Percentiles rank a stretch among this genome's conserved stretches.
phyloP scores from a whole-genome alignment of 345 rosid species.

The Moricandia arvensis region DNA sequence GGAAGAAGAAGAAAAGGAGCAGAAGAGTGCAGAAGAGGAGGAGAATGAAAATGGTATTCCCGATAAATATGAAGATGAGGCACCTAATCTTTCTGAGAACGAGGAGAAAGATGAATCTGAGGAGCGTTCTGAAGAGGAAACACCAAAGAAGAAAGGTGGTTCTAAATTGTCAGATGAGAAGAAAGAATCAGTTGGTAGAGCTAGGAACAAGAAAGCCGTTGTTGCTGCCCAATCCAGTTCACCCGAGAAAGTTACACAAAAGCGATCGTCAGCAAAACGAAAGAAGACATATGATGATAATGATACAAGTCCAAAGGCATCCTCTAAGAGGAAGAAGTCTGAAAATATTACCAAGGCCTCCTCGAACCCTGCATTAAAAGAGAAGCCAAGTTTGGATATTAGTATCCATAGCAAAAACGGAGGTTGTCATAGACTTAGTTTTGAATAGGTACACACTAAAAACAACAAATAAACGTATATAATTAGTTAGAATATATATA shows the following conservation, averaged over 20 bases:
- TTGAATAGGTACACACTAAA: too few relatives aligned
- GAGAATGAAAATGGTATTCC: slow-evolving; percentile 55
- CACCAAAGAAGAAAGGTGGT: slow-evolving; percentile 50
- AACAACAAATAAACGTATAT: too few relatives aligned
- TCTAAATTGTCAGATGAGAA: slow-evolving; percentile 44
- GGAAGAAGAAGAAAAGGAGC: slow-evolving; percentile 47
- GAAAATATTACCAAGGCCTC: slow-evolving; percentile 44
- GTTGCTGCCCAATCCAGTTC: slow-evolving; percentile 43
- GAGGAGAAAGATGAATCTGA: slow-evolving; percentile 57
- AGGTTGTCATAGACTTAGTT: too few relatives aligned
- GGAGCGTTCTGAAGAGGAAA: slow-evolving; percentile 70
- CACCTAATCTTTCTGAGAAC: slow-evolving; percentile 65
- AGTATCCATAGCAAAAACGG: too few relatives aligned
- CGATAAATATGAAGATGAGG: slow-evolving; percentile 38
- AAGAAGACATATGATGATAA: slow-evolving; percentile 54
- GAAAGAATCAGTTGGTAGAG: slow-evolving; percentile 57
- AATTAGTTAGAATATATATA: too few relatives aligned
- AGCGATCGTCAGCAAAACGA: slow-evolving; percentile 47
- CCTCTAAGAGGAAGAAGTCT: slow-evolving; percentile 58
- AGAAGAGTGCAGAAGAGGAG: slow-evolving; percentile 44
- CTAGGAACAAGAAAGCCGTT: slow-evolving; percentile 49
- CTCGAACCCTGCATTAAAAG: slow-evolving; percentile 54
- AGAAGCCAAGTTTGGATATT: slow-evolving; percentile 56
- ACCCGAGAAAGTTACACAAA: slow-evolving; percentile 51
- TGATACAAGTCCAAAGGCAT: slow-evolving; percentile 58